Base-by-base conservation (phyloP, 2,329 filamentous ascomycete species). In the Fusarium buxicola region DNA sequence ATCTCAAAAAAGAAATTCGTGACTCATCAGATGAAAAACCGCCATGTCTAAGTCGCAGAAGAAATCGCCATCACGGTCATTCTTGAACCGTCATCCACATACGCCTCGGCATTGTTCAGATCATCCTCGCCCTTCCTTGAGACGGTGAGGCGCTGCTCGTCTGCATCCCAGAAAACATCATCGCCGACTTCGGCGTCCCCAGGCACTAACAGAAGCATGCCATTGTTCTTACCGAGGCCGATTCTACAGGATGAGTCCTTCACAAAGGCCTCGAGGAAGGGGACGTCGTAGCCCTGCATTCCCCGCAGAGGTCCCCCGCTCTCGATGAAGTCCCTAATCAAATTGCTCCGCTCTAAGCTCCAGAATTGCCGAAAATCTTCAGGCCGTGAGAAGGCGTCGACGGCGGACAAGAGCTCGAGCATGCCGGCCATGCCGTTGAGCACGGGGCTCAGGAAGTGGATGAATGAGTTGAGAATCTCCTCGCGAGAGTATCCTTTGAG, bases 361-460 rank as follows among this genome's bases (percentile, higher is more conserved):
- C 75, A 76, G 52, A 76, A 76, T 30, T 74, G 69, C 10, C 75
- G 63, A 54, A 77, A 76, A 43, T 70, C 69, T 18, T 69, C 71
- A n/a, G 75, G 74, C 7, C 73, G 62, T 7, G 69, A 69, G 50
- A 71, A 71, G 43, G 69, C 74, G 31, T 69, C 71, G 25, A 77
- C 72, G 40, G 72, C 72, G 30, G 66, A 54, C 35, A 75, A 66
- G 27, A 77, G 71, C 28, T 75, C 73, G 12, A 66, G 50, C 58
- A 76, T 69, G 13, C 75, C 75, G 4, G 74, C 72, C 62, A 76
- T 66, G 32, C 75, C 75, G 55, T 72, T 74, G 52, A 77, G 74
- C 11, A 77, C 74, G 10, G 75, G 69, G 52, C 67, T 71, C 34
- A 71, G 57, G 47, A 71, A 71, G 27, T 70, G 69, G 27, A 73